A percentile compares a stretch with the other conserved stretches of the same genome.
phyloP scores from a whole-genome alignment of 306 rosid genomes.

The Vigna radiata region DNA sequence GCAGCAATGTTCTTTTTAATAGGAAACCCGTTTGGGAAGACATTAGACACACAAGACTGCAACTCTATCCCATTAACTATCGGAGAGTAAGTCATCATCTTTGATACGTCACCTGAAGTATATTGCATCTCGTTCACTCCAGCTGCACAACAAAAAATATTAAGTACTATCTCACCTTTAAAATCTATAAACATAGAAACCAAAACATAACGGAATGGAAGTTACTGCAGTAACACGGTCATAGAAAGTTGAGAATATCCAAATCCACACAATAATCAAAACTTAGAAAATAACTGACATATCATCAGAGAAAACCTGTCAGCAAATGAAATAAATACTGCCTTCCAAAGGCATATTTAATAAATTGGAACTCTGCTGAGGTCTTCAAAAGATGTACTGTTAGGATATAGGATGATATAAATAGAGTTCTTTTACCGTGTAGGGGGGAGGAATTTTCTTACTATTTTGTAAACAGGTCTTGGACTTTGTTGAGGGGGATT shows the following conservation, averaged over 20 bases:
- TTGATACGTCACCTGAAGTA: slow-evolving; percentile 75
- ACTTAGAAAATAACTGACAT: slow-evolving; percentile 39
- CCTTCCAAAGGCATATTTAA: not conserved
- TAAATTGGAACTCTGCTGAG: slow-evolving; percentile 2
- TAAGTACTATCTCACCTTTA: slow-evolving; percentile 12
- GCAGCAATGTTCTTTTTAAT: slow-evolving; percentile 51
- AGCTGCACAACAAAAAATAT: slow-evolving; percentile 54
- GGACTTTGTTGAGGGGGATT: too few relatives aligned
- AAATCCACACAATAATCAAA: slow-evolving; percentile 34
- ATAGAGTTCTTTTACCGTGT: too few relatives aligned
- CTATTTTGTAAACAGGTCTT: too few relatives aligned
- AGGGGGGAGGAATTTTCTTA: too few relatives aligned
- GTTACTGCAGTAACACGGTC: slow-evolving; percentile 8
- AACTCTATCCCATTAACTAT: slow-evolving; percentile 60
- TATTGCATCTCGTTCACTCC: slow-evolving; percentile 75
- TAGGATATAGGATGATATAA: too few relatives aligned
- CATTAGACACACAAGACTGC: slow-evolving; percentile 57
- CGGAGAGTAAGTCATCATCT: slow-evolving; percentile 68
- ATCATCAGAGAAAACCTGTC: slow-evolving; percentile 33
- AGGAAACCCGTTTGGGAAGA: slow-evolving; percentile 54
- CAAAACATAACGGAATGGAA: slow-evolving; percentile 37
- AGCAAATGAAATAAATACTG: slow-evolving; percentile 15
- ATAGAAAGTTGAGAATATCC: slow-evolving; percentile 22
- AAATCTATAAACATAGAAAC: slow-evolving; percentile 29
- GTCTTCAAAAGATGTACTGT: slow-evolving; percentile 18